Base-by-base conservation (phyloP, 2,329 filamentous ascomycete genomes). In the Bimuria novae-zelandiae region DNA sequence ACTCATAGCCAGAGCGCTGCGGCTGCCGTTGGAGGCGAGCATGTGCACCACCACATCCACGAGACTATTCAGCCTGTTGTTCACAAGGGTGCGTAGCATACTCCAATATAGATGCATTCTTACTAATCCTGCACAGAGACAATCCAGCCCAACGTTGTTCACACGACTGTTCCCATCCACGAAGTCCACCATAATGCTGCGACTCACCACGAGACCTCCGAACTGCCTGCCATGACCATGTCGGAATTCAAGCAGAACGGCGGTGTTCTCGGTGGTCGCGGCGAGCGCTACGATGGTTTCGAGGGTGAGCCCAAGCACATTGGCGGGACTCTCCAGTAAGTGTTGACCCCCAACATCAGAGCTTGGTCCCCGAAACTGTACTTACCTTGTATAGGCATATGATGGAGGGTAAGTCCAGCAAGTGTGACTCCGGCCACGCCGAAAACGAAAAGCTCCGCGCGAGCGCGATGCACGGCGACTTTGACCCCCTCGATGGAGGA, bases 161-260 rank as follows among this genome's bases (percentile, higher is more conserved):
- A 91, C 76, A 90, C 85, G 21, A 89, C 86, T 1, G 79, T 88
- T 0, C 88, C 88, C 0, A 80, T 91, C 36, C 88, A 90, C 59
- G 88, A 91, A 74, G 81, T 83, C 1, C 88, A 90, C 67, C 85
- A 89, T 63, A 84, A 87, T 45, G 78, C 82, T 12, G 79, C 87
- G 1, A 80, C 88, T 54, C 84, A 89, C 67, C 88, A 91, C 66
- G 78, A 80, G 37, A 81, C 85, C 1, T 85, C 86, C 0, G 79
- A 82, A 3, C 78, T 90, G 0, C 87, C 88, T 1, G 72, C 82
- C 10, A 84, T 89, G 68, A 84, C 77, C 30, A 79, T 90, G 68
- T 76, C 79, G 0, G 86, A 91, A 61, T 90, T 88, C 68, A 80
- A 79, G 73, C 68, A 73, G 53, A 70, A 80, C 47, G 83, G 84